phyloP scores from a whole-genome alignment of 495 filamentous ascomycete genomes.

The Terfezia boudieri region DNA sequence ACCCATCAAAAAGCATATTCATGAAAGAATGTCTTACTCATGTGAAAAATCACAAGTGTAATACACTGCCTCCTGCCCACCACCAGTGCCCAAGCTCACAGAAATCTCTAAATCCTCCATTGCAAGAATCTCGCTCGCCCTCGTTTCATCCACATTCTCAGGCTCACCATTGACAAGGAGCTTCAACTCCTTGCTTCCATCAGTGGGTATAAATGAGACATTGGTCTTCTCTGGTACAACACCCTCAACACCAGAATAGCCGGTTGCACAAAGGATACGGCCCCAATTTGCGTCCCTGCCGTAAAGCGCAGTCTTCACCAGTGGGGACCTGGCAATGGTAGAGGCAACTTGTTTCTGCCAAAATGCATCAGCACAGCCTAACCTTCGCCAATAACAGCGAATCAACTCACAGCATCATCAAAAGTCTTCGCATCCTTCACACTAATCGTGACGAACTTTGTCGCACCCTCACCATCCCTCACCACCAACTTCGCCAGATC shows the following conservation, averaged over 20 bases:
- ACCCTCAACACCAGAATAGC: constrained; percentile 50
- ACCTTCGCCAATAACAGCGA: background rate
- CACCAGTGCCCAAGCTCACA: constrained; percentile 44
- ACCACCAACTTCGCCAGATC: constrained; percentile 82
- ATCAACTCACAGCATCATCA: constrained; percentile 7
- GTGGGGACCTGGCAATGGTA: constrained; percentile 75
- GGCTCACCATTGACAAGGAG: constrained; percentile 80
- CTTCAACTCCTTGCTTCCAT: constrained; percentile 60
- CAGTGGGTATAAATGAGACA: constrained; percentile 74
- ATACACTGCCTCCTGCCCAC: constrained; percentile 54
- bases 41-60: constrained; percentile 98
- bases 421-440: constrained; percentile 22
- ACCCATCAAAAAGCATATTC: background rate
- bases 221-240: constrained; percentile 67
- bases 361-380: no score
- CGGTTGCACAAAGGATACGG: constrained; percentile 83
- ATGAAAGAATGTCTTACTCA: constrained; percentile 41
- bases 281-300: constrained; percentile 98
- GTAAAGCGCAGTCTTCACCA: constrained; percentile 94
- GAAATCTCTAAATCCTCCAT: constrained; percentile 67
- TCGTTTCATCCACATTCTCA: constrained; percentile 68
- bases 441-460: constrained; percentile 65
- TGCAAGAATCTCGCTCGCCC: constrained; percentile 69
- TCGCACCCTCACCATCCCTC: constrained; percentile 90
- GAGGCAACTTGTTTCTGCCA: constrained; percentile 35